phyloP scores from a whole-genome alignment of 129 eudicot species.

The Helianthus tuberosus region DNA sequence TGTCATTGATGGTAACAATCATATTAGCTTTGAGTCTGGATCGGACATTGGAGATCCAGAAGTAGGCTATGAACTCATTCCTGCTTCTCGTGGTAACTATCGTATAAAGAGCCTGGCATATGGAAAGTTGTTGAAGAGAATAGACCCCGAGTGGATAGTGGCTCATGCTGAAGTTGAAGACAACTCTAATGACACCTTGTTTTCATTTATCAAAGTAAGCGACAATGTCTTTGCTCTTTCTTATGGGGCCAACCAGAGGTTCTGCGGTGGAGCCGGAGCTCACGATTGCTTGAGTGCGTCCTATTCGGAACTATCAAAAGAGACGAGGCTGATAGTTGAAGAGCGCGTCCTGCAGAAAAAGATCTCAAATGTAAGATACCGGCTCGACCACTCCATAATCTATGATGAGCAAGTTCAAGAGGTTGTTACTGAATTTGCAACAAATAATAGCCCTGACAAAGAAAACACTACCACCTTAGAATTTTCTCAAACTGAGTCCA shows the following conservation, averaged over 20 bases:
- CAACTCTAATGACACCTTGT: too few relatives aligned
- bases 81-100: conserved; percentile 5
- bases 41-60: neutral
- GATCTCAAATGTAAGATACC: conserved; percentile 17
- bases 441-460: neutral
- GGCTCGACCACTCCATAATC: neutral
- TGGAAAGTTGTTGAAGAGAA: too few relatives aligned
- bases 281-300: too few relatives aligned
- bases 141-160: too few relatives aligned
- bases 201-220: neutral
- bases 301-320: neutral
- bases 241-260: too few relatives aligned
- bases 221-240: neutral
- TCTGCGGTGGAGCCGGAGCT: too few relatives aligned
- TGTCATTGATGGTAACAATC: too few relatives aligned
- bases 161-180: too few relatives aligned
- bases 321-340: neutral
- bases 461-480: neutral
- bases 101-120: neutral
- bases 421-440: neutral
- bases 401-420: conserved; percentile 2
- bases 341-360: neutral
- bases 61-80: conserved; percentile 5
- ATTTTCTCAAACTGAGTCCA: neutral
- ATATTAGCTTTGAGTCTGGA: too few relatives aligned